Evolutionary conservation across 2,329 filamentous ascomycete genomes (phyloP), one percentile per base, ranked within the genome.

Genomic region (Ophiostoma ulmi): DNA sequence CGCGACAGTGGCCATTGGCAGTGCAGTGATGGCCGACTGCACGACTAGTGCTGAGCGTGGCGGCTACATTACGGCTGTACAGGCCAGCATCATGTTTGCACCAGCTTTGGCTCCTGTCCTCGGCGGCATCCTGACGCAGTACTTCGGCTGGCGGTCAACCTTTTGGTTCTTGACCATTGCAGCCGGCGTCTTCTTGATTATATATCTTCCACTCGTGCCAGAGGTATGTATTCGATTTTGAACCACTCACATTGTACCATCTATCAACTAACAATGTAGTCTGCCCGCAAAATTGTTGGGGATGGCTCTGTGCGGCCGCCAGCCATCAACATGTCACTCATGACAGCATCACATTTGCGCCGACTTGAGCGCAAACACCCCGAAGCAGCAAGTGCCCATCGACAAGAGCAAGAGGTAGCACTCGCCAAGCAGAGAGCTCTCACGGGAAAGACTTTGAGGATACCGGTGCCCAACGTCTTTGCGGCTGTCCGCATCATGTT

Each of bases 161-260:
- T 88, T 88, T 74, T 87, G 85, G 84, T 86, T 86, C 65, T 76
- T 88, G n/a, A 77, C 81, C 6, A 85, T 87, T 55, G 73, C 73
- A 1, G 75, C 74, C 1, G 77, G 76, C 0, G 78, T 80, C 1
- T 78, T 83, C 1, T 75, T 80, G 74, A 41, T 77, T 74, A 70
- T 80, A 75, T 69, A 77, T 72, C 67, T 74, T 2, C 76, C 76
- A 6, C 74, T 76, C 20, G 73, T 73, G 4, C 75, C 75, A 0
- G 76, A 74, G 63, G 63, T 65, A 36, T 6, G 36, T 22, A 4
- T 31, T 31, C 31, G 31, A 3, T 3, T 31, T 26, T 14, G 26
- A 11, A n/a, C 14, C 14, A 20, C 14, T 38, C 22, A 5, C 26
- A 36, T 13, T 22, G 3, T n/a, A 31, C 31, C 31, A 31, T 31